Base-by-base conservation (phyloP, 352 stramenopile species). In the Phytophthora macrochlamydospora region DNA sequence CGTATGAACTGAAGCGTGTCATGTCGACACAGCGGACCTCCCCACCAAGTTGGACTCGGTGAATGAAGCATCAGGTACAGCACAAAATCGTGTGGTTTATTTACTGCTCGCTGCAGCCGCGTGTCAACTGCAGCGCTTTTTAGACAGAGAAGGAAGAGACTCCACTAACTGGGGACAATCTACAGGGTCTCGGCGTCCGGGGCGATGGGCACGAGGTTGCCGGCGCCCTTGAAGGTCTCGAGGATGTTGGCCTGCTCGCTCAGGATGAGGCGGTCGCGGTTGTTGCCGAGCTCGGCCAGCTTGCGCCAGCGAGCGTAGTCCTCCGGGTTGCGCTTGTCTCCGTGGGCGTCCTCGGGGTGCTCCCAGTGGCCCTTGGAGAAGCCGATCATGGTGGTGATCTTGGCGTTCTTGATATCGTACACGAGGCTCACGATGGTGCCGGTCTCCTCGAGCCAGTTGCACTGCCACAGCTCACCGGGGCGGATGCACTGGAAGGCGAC, bases 351-450 rank as follows among this genome's bases (percentile, higher is more conserved):
- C 43, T 69, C 53, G n/a, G 51, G 28, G 69, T 86, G 48, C 60
- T 86, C 78, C 78, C 78, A 82, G 61, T 86, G 78, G 65, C 78
- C 78, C 56, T 86, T 83, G 35, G 75, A 86, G 60, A 86, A 86
- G 32, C 56, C 78, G 51, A 71, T 74, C 75, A 81, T 86, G 60
- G 74, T 86, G 13, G 71, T 80, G 56, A 83, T 82, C 67, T 82
- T 86, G 55, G 73, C 48, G 38, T 75, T 63, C 48, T 69, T 71
- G 38, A 86, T 83, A 56, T 86, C 77, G 56, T 81, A 86, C 49
- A 86, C 77, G 38, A 83, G 71, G 29, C 56, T 73, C 44, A 86
- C 72, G 56, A 86, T 78, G 35, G 77, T 86, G 52, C 77, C 77
- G 12, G 77, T 86, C 59, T 85, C 76, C 63, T 85, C 76, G 48